These are phyloP conservation scores for Solanum boliviense DNA, from an alignment of 257 asterid species.

Conservation along the genomic window DNA sequence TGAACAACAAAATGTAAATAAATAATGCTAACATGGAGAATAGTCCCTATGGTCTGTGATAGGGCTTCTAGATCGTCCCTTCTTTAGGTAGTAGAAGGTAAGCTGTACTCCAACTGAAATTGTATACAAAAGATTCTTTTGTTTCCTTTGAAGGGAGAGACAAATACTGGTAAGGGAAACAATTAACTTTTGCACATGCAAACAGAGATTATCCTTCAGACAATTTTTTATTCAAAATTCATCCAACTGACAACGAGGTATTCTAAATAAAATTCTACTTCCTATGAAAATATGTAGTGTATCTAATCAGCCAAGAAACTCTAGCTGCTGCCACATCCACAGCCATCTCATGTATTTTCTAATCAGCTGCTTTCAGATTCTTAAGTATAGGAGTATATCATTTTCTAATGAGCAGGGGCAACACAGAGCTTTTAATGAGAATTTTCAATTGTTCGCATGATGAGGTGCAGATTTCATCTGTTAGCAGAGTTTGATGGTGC, in stretches of 20 bases:
- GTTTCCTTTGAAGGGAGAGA: background rate
- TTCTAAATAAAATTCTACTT: background rate
- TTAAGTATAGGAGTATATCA: background rate
- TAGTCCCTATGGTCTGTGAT: background rate
- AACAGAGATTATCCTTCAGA: background rate
- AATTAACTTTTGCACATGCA: background rate
- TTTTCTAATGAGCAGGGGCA: constrained; percentile 1
- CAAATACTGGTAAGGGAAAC: background rate
- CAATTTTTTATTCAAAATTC: background rate
- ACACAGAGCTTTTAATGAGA: constrained; percentile 4
- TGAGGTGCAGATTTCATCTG: constrained; percentile 68
- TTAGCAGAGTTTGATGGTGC: constrained; percentile 70
- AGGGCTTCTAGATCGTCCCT: background rate
- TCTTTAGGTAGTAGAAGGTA: background rate
- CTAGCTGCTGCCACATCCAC: background rate
- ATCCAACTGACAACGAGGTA: background rate
- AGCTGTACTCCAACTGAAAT: background rate
- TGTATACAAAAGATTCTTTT: background rate
- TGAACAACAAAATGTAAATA: background rate
- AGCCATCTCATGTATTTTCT: background rate
- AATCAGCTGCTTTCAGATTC: background rate
- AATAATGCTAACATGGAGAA: background rate
- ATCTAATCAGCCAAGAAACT: background rate
- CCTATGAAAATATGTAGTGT: background rate
- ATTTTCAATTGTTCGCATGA: constrained; percentile 1